These are phyloP conservation scores for Sclerotinia minor DNA, from an alignment of 2,329 filamentous ascomycete species.

Conservation along the genomic window DNA sequence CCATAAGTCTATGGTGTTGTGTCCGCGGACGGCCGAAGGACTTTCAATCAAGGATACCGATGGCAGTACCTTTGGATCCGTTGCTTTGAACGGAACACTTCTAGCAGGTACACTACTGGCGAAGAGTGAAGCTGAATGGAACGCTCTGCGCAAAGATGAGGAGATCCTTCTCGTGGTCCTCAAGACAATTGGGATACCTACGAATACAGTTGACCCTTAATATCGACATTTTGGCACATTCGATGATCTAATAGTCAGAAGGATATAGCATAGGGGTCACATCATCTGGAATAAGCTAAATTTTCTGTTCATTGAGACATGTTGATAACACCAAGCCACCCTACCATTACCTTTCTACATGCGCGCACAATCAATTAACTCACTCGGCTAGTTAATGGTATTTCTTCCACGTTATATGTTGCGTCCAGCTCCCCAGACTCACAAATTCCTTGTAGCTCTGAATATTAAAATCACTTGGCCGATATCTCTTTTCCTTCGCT, in stretches of 20 bases:
- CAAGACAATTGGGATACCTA: slow-evolving; percentile 35
- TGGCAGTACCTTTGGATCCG: slow-evolving; percentile 36
- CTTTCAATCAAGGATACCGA: slow-evolving; percentile 32
- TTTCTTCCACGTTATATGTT: background rate
- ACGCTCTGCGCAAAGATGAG: slow-evolving; percentile 49
- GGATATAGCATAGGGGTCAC: background rate
- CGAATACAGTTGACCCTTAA: background rate
- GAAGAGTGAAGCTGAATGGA: slow-evolving; percentile 59
- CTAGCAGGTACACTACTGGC: slow-evolving; percentile 64
- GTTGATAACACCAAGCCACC: background rate
- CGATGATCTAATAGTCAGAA: background rate
- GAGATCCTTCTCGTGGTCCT: slow-evolving; percentile 47
- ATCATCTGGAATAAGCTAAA: background rate
- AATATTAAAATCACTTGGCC: background rate
- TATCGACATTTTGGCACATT: too few relatives aligned
- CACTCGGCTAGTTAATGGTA: background rate
- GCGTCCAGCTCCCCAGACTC: background rate
- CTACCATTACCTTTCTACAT: background rate
- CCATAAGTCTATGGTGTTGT: slow-evolving; percentile 52
- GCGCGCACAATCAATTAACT: background rate
- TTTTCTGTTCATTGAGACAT: background rate
- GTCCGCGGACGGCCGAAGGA: slow-evolving; percentile 57
- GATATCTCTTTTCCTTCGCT: background rate
- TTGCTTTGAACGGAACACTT: slow-evolving; percentile 60
- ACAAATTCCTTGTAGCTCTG: background rate